Conservation (phyloP, 2,329 filamentous ascomycete genomes). For the Pseudogymnoascus sp. region DNA sequence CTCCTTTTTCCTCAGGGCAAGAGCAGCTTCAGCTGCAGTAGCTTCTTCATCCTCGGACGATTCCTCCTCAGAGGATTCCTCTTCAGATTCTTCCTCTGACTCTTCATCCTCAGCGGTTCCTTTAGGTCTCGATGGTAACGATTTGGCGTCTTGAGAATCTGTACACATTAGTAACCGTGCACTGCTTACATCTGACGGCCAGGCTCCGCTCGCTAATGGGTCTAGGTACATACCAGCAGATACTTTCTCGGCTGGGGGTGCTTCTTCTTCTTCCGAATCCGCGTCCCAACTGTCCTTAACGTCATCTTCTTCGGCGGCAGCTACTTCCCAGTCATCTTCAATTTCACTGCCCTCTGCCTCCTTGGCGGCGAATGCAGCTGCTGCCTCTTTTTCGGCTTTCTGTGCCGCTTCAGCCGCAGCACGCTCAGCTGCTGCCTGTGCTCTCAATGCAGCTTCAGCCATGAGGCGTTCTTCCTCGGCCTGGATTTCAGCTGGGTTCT, state of each 20-base stretch:
- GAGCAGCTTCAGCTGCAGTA: constrained; percentile 64
- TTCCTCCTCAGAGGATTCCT: constrained; percentile 52
- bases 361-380: constrained; percentile 46
- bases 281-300: constrained; percentile 96
- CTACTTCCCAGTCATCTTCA: constrained; percentile 82
- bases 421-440: constrained; percentile 58
- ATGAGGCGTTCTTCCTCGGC: constrained; percentile 70
- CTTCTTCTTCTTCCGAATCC: constrained; percentile 61
- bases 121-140: constrained; percentile 28
- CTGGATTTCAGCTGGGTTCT: constrained; percentile 41
- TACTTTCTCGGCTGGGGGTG: constrained; percentile 22
- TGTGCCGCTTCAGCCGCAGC: constrained; percentile 53
- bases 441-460: constrained; percentile 69
- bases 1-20: constrained; percentile 74
- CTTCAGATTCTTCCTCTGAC: constrained; percentile 42
- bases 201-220: constrained; percentile 25
- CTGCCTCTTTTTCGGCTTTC: constrained; percentile 51
- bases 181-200: constrained; percentile 21
- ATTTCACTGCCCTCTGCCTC: constrained; percentile 52
- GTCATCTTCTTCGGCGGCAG: constrained; percentile 65
- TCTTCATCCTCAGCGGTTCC: constrained; percentile 31
- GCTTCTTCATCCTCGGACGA: constrained; percentile 63
- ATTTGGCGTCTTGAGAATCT: constrained; percentile 11
- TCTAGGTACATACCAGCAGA: background rate
- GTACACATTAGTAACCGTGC: constrained; percentile 20